Evolutionary conservation across 345 rosid species (phyloP), one percentile per base, ranked within the genome.

Genomic region (Brassica cretica): DNA sequence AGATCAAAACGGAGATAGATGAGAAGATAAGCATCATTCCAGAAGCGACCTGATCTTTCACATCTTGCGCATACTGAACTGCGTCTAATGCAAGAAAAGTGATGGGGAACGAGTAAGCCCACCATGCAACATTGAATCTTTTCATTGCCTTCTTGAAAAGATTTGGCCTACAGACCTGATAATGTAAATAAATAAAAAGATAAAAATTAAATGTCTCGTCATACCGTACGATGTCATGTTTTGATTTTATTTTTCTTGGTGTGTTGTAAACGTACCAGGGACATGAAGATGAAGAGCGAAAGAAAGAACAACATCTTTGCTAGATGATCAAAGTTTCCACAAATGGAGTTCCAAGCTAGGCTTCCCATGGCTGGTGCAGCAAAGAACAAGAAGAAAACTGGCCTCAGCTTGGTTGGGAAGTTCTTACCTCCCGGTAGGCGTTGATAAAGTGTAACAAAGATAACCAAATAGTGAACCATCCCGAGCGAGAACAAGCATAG

Each of bases 281-380:
- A 86, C 16, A 78, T 59, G 84, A 88, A 88, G 71, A 88, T 86
- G 82, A 87, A 88, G 5, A 88, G 68, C 5, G 91, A 84, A 62
- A 88, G 83, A 64, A 86, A 89, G 85, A 86, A 85, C 19, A 88
- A 76, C 88, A 87, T 88, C 82, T 87, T 88, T 0, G 89, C 84
- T 0, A 82, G 6, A 10, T 68, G 78, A 69, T 85, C 91, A 62
- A 90, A 87, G 44, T 66, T 32, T 67, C 85, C 92, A 10, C 84
- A 58, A 24, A 89, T 89, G 5, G 92, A 90, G 74, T 71, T 84
- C 92, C 96, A 92, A 10, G 93, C 89, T 41, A 85, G 76, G 73
- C 91, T 86, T 0, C 80, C 92, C 70, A 79, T 80, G 84, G 90
- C 89, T 0, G 96, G 93, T 58, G 92, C 88, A 18, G 90, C 90